Evolutionary conservation across 352 stramenopile species (phyloP).

Genomic region (Globisporangium acanthophoron): DNA sequence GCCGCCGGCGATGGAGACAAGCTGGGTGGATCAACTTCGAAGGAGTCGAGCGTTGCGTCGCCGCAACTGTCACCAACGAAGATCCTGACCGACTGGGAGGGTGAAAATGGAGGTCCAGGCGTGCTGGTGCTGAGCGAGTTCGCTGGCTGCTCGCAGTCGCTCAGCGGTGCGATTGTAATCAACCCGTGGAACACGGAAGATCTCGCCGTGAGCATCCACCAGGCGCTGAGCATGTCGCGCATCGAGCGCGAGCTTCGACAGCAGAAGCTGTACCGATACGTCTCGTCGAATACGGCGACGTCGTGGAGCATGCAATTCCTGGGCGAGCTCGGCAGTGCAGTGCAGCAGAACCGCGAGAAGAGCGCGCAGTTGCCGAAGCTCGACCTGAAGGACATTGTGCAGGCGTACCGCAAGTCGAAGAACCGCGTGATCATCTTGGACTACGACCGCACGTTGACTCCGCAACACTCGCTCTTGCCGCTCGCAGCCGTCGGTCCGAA

Average conservation of each 20-base stretch:
- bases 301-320: constrained; percentile 83
- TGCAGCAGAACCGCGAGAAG: constrained; percentile 49
- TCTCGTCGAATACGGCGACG: constrained; percentile 80
- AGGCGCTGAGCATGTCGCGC: constrained; percentile 79
- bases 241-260: constrained; percentile 84
- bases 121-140: constrained; percentile 89
- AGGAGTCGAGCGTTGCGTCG: constrained; percentile 18
- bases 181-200: constrained; percentile 89
- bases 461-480: constrained; percentile 70
- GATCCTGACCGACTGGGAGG: constrained; percentile 71
- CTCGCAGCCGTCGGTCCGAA: constrained; percentile 73
- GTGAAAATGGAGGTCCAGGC: constrained; percentile 72
- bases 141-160: constrained; percentile 80
- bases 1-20: not conserved
- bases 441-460: constrained; percentile 83
- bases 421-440: constrained; percentile 87
- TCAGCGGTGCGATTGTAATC: constrained; percentile 81
- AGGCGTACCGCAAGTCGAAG: constrained; percentile 55
- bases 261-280: constrained; percentile 88
- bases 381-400: constrained; percentile 46
- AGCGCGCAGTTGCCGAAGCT: constrained; percentile 57
- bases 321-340: constrained; percentile 52
- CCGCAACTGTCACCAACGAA: constrained; percentile 36
- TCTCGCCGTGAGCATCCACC: constrained; percentile 70
- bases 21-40: not conserved